Base-by-base conservation (phyloP, 2,329 filamentous ascomycete species). In the Cercospora zeae-maydis region DNA sequence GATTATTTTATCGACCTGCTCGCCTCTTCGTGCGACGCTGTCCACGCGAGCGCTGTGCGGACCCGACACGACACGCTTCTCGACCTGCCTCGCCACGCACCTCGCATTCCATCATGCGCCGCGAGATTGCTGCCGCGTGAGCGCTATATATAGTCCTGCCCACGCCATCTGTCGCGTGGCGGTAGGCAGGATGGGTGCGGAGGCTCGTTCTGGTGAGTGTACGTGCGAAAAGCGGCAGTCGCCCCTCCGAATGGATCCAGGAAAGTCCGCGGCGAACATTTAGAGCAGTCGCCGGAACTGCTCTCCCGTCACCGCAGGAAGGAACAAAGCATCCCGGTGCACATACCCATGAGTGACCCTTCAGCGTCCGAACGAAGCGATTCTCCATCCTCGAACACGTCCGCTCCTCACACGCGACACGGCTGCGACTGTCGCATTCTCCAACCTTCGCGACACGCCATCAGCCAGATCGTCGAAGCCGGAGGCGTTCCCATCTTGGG, bases 391-490 rank as follows among this genome's bases (percentile, higher is more conserved):
- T 31, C 54, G 13, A 33, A 37, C 14, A 14, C 59, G n/a, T 58
- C 54, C 36, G 59, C 59, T 19, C 55, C 52, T 54, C 65, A 67
- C 33, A 42, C 61, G n/a, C 63, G 58, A 52, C 49, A 27, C 30
- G 34, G 53, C 58, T 65, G 63, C 58, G 63, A 65, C 56, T 67
- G 65, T 49, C 63, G 65, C 10, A 62, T 57, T n/a, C 36, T 65
- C 11, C 34, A 56, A 21, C 57, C 60, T 4, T 62, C 65, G 2
- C 36, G 42, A n/a, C 31, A 60, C 8, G 52, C 27, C 6, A 64
- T 67, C 31, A 34, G 31, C 14, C 34, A 19, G 27, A 63, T 64
- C 9, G 19, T 53, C 37, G 36, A 53, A 47, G 24, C 53, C 13
- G 60, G 60, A 13, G 58, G 52, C 31, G 19, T 59, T 1, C 57